Evolutionary conservation across 164 flowering plant genomes (phyloP).

Genomic region (Kalanchoe fedtschenkoi): DNA sequence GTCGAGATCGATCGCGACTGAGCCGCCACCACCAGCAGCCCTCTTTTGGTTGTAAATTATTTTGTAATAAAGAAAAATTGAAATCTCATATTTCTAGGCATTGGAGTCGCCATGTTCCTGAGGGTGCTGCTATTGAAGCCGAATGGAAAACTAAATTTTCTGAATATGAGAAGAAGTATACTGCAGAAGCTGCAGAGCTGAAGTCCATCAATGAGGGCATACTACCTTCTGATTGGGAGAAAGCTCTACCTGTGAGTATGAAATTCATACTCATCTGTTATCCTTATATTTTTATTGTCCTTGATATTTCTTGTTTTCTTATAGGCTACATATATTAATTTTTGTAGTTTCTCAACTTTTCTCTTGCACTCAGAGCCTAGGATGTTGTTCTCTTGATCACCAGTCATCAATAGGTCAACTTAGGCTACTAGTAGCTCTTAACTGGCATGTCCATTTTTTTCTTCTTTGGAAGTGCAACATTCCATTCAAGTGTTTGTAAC

Average conservation of each 20-base stretch:
- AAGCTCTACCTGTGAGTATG: conserved; percentile 86
- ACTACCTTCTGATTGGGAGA: conserved; percentile 91
- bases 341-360: too few relatives aligned
- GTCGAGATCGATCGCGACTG: not conserved
- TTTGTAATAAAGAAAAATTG: not conserved
- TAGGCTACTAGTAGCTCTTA: too few relatives aligned
- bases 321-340: too few relatives aligned
- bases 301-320: not conserved
- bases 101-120: conserved; percentile 83
- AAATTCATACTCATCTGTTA: not conserved
- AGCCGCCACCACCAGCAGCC: not conserved
- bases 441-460: too few relatives aligned
- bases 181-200: conserved; percentile 76
- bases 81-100: conserved; percentile 36
- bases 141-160: conserved; percentile 92
- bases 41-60: not conserved
- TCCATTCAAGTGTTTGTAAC: too few relatives aligned
- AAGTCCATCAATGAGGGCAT: conserved; percentile 58
- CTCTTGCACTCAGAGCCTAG: too few relatives aligned
- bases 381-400: too few relatives aligned
- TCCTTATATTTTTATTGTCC: not conserved
- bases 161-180: conserved; percentile 84
- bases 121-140: conserved; percentile 82
- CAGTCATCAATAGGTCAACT: too few relatives aligned
- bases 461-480: too few relatives aligned